Conservation (phyloP, 1,284 basidiomycete species). For the Trametes sp. region DNA sequence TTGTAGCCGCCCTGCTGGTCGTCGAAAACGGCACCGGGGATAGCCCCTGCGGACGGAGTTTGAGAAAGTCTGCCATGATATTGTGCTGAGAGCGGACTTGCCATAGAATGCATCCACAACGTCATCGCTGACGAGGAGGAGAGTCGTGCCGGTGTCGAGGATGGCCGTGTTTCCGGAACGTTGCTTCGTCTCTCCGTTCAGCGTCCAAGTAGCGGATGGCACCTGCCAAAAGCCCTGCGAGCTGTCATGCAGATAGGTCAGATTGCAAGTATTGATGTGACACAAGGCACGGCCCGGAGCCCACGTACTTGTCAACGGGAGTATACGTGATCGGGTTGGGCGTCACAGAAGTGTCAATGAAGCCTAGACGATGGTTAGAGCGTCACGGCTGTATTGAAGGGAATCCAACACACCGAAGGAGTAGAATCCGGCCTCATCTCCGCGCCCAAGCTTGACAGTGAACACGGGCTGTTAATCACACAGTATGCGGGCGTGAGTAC, state of each 20-base stretch:
- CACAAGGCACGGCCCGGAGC: neutral
- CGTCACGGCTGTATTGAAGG: neutral
- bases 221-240: slow-evolving; percentile 48
- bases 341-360: slow-evolving; percentile 42
- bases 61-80: too few relatives aligned
- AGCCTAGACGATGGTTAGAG: slow-evolving; percentile 27
- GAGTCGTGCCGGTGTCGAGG: slow-evolving; percentile 51
- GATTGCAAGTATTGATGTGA: too few relatives aligned
- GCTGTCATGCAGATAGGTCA: slow-evolving; percentile 20
- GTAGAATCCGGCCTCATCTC: slow-evolving; percentile 45
- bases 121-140: slow-evolving; percentile 44
- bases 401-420: slow-evolving; percentile 41
- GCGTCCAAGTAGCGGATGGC: slow-evolving; percentile 35
- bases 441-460: slow-evolving; percentile 44
- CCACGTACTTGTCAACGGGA: slow-evolving; percentile 39
- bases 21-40: slow-evolving; percentile 44
- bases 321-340: slow-evolving; percentile 40
- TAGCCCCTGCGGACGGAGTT: slow-evolving; percentile 21
- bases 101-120: slow-evolving; percentile 43
- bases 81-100: slow-evolving; percentile 11
- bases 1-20: slow-evolving; percentile 47
- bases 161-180: slow-evolving; percentile 46
- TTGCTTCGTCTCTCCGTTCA: slow-evolving; percentile 39
- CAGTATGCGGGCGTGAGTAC: neutral
- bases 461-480: slow-evolving; percentile 37